A percentile compares a stretch with the other conserved stretches of the same genome.
These are phyloP conservation scores for Chrysosporium queenslandicum DNA, from an alignment of 2,329 filamentous ascomycete species.

Conservation along the genomic window DNA sequence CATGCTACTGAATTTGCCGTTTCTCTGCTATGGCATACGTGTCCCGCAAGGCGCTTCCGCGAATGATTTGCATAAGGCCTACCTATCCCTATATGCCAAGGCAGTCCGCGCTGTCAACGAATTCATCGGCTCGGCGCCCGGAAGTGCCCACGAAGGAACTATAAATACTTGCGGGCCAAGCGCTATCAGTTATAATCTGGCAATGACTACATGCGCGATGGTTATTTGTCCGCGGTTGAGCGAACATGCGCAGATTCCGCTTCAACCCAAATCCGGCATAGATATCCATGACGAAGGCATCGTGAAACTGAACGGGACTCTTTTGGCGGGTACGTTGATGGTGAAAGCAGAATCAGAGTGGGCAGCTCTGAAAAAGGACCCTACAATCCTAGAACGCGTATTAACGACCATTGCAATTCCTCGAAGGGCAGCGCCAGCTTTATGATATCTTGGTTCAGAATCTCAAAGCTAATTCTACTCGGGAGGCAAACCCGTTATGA, in stretches of 20 bases:
- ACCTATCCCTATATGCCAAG: constrained; percentile 35
- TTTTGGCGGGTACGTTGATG: constrained; percentile 50
- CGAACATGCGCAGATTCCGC: constrained; percentile 35
- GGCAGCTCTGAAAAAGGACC: constrained; percentile 38
- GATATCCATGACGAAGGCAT: constrained; percentile 27
- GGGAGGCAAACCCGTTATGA: too few relatives aligned
- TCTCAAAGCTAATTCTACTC: too few relatives aligned
- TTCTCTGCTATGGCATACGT: constrained; percentile 40
- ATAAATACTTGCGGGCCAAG: constrained; percentile 25
- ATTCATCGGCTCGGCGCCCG: background rate
- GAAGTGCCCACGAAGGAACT: constrained; percentile 7
- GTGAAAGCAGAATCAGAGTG: constrained; percentile 48
- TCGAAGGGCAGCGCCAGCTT: background rate
- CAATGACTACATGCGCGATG: constrained; percentile 46
- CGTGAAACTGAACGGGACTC: constrained; percentile 48
- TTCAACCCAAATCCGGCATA: constrained; percentile 29
- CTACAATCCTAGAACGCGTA: constrained; percentile 35
- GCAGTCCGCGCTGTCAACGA: constrained; percentile 10
- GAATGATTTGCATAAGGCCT: constrained; percentile 29
- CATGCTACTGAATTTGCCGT: constrained; percentile 35
- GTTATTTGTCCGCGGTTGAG: constrained; percentile 43
- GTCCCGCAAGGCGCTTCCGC: constrained; percentile 35
- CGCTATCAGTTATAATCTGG: constrained; percentile 49
- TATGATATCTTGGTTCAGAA: background rate
- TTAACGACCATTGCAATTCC: constrained; percentile 35